Percentiles rank a stretch among this genome's conserved stretches.
phyloP scores from a whole-genome alignment of 345 rosid genomes.

The Raphanus sativus region DNA sequence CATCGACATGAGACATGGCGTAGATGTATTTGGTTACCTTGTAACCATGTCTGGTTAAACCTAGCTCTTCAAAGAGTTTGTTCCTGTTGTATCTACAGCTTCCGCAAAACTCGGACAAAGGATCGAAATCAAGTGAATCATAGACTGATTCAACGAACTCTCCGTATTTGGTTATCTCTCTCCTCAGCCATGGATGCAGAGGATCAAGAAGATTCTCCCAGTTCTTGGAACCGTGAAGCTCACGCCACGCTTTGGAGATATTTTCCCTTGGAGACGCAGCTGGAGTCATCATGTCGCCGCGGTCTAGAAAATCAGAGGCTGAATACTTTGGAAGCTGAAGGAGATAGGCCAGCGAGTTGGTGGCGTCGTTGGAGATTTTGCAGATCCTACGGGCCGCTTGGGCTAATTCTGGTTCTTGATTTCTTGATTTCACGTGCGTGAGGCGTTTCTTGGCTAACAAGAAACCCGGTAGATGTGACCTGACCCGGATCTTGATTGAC shows the following conservation, averaged over 20 bases:
- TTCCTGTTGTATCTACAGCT: constrained; percentile 55
- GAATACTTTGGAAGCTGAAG: constrained; percentile 45
- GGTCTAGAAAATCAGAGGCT: constrained; percentile 53
- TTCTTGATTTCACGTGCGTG: constrained; percentile 25
- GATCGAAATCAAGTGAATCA: constrained; percentile 64
- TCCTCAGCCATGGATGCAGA: constrained; percentile 53
- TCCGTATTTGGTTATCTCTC: constrained; percentile 60
- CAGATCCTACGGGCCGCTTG: constrained; percentile 20
- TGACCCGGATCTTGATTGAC: constrained; percentile 38
- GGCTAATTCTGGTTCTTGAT: constrained; percentile 23
- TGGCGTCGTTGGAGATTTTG: constrained; percentile 35
- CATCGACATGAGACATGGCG: constrained; percentile 64
- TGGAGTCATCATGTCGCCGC: constrained; percentile 61
- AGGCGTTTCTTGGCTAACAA: constrained; percentile 35
- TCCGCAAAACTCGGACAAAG: constrained; percentile 60
- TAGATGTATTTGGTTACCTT: constrained; percentile 54
- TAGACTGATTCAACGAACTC: constrained; percentile 59
- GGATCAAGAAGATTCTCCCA: constrained; percentile 60
- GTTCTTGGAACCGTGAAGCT: constrained; percentile 47
- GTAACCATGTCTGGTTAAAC: constrained; percentile 54
- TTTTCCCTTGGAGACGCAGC: constrained; percentile 55
- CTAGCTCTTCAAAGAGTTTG: constrained; percentile 54
- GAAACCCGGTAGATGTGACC: constrained; percentile 34
- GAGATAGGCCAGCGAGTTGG: constrained; percentile 44
- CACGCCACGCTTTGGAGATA: constrained; percentile 49